Percentiles rank a stretch among this genome's conserved stretches.
Evolutionary conservation across 75 land plant species (phyloP).

Genomic region (Chamaecyparis obtusa): DNA sequence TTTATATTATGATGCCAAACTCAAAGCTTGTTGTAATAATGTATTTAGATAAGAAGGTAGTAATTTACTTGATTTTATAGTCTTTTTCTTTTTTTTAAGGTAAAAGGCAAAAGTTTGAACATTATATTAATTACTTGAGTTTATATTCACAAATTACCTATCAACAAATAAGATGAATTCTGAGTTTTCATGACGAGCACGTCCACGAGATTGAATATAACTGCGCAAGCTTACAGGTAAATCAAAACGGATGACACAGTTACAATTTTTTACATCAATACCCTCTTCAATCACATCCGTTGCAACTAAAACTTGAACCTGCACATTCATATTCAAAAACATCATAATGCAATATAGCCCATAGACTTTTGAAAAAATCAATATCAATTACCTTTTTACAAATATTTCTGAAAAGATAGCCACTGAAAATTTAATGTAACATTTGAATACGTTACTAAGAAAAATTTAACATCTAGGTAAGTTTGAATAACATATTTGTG

Average conservation of each 20-base stretch:
- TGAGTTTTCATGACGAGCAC: constrained; percentile 69
- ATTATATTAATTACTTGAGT: no score
- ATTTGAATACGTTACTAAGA: background rate
- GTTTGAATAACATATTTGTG: background rate
- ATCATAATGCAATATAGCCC: no score
- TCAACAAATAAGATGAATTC: constrained; percentile 70
- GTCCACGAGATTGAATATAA: constrained; percentile 81
- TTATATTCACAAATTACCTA: constrained; percentile 34
- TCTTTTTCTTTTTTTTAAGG: no score
- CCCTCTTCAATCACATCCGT: constrained; percentile 97
- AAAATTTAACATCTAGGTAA: background rate
- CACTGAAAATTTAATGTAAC: background rate
- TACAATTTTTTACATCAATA: constrained; percentile 76
- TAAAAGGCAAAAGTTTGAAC: no score
- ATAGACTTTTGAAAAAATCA: background rate
- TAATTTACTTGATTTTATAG: no score
- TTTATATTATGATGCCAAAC: background rate
- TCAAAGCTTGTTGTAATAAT: background rate
- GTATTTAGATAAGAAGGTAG: no score
- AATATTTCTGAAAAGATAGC: background rate
- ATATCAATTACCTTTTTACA: background rate
- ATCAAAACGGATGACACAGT: constrained; percentile 88
- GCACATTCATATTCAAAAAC: background rate
- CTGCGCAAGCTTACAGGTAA: constrained; percentile 78
- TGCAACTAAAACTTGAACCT: constrained; percentile 80